phyloP scores from a whole-genome alignment of 371 early-diverging fungal species.

The Apophysomyces elegans region DNA sequence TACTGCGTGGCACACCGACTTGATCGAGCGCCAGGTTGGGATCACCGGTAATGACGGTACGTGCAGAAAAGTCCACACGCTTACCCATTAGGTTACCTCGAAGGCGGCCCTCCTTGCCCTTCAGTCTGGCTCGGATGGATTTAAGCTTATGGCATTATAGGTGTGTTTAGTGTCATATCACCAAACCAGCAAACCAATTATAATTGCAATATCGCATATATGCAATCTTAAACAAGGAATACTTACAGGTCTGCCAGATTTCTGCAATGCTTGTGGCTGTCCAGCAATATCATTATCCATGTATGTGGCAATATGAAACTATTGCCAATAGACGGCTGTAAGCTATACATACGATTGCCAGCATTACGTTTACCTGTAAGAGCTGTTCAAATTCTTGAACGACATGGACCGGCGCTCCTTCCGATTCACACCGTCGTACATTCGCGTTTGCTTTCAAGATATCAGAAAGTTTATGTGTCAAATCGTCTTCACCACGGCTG shows the following conservation, averaged over 20 bases:
- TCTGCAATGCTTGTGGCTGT: constrained; percentile 96
- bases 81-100: constrained; percentile 99
- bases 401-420: constrained; percentile 97
- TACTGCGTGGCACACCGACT: constrained; percentile 98
- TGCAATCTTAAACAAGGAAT: constrained; percentile 8
- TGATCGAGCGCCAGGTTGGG: constrained; percentile 98
- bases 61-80: constrained; percentile 99
- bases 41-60: constrained; percentile 99
- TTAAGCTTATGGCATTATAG: constrained; percentile 67
- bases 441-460: constrained; percentile 97
- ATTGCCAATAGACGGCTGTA: background rate
- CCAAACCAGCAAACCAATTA: background rate
- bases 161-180: constrained; percentile 2
- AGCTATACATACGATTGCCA: background rate
- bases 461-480: constrained; percentile 97
- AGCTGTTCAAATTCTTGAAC: constrained; percentile 95
- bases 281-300: constrained; percentile 99
- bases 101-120: constrained; percentile 99
- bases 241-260: constrained; percentile 94
- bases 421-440: constrained; percentile 89
- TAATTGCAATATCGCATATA: background rate
- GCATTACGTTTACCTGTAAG: constrained; percentile 67
- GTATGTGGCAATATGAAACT: constrained; percentile 98
- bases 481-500: constrained; percentile 97
- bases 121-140: constrained; percentile 96